Evolutionary conservation across 108 stramenopile species (phyloP), one percentile per base, ranked within the genome.

Genomic region (Pseudonitzschia multiseries): DNA sequence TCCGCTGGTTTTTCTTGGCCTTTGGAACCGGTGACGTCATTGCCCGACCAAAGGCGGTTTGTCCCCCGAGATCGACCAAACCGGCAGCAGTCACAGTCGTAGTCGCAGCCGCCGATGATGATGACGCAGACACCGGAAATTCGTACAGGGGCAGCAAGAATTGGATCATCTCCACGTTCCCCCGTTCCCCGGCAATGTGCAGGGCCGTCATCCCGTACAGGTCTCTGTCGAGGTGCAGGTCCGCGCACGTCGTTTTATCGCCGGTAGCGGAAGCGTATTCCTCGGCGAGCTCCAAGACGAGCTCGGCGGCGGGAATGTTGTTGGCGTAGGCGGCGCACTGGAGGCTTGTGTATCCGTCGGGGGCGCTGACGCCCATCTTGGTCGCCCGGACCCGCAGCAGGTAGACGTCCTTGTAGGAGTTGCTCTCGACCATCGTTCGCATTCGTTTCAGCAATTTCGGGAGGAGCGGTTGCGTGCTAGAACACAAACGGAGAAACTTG

Each of bases 321-420:
- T 71, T 72, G 5, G 75, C 72, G 29, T 73, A 52, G 43, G 88
- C 87, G 27, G 88, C 78, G 8, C 87, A 87, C 81, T 88, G 86
- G 18, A 95, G 63, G 14, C 86, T 75, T n/a, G 89, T 95, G 65
- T 65, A 86, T 42, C 94, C 94, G 80, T 95, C 94, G 8, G 89
- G 89, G 4, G 75, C 76, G 42, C 76, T 20, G 56, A 65, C 76
- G 41, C 79, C 80, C 78, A 93, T 69, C 48, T 72, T 57, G 3
- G 69, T 74, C 28, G 85, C 78, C 20, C 92, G 77, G 13, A 73
- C 65, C 12, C 54, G 27, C 20, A 77, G 33, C 40, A 92, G 71
- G 20, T 41, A 63, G 26, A 22, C 54, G 26, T 56, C 54, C 48
- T 87, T 67, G 18, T 72, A 63, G 6, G 76, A 74, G 63, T 88